Evolutionary conservation across 2,329 filamentous ascomycete genomes (phyloP), one percentile per base, ranked within the genome.

Genomic region (Clonostachys rosea): DNA sequence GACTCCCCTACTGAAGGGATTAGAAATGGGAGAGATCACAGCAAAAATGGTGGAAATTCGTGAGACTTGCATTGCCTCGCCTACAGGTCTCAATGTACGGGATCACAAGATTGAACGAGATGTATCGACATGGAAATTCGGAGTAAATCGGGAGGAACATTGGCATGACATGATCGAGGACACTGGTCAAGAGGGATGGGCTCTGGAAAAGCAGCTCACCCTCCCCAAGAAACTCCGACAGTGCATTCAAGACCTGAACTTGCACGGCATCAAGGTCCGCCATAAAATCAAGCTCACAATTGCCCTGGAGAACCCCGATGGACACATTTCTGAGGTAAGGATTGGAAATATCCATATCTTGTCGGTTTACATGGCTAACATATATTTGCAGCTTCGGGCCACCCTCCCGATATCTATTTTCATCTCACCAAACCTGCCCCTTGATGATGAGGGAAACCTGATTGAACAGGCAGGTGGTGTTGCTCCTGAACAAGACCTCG

Each of bases 201-300:
- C 74, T 13, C 69, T 82, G 60, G 83, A 70, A 60, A 83, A 79
- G 63, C 75, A 69, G 56, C 71, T 80, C 68, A 81, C 87, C 37
- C 73, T 99, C 34, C 92, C 92, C 6, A 91, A 88, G 67, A 89
- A 81, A 48, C 71, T 99, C 51, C 85, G 85, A 55, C 80, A 83
- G 54, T 96, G 92, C 68, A 74, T 96, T 44, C 94, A 99, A 65
- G 91, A 96, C 59, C 84, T 94, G 42, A 90, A 95, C 58, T 84
- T 86, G 18, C 84, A 89, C 57, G 89, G 89, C 44, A 95, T 99
- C 70, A 96, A 94, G 66, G 80, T 97, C 45, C 81, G 89, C 47
- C 94, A 99, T 67, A 95, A 95, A 69, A 78, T 97, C 55, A 92
- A 92, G 70, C 79, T 97, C 59, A 90, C 89, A 44, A 86, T 97